Conservation (phyloP, 345 rosid species). For the Aurinia saxatilis region DNA sequence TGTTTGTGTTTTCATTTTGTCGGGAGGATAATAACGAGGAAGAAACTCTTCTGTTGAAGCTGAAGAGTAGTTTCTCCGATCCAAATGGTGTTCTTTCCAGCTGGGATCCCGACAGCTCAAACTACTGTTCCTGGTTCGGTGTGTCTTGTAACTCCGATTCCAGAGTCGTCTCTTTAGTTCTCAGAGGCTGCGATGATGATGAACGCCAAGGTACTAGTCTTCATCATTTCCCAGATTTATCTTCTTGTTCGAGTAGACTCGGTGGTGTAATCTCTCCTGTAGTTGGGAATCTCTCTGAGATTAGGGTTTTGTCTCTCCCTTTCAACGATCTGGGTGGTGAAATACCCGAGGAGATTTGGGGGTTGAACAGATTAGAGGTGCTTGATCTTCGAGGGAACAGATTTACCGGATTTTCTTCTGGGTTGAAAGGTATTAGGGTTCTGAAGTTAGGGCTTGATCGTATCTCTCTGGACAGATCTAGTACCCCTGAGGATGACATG, state of each 20-base stretch:
- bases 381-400: constrained; percentile 46
- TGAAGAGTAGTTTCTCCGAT: constrained; percentile 38
- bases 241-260: constrained; percentile 22
- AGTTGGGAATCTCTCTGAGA: constrained; percentile 31
- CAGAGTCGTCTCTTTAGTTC: constrained; percentile 30
- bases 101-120: constrained; percentile 26
- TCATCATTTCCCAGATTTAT: constrained; percentile 12
- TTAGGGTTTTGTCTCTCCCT: constrained; percentile 43
- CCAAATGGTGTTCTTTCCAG: constrained; percentile 38
- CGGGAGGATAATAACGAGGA: constrained; percentile 9
- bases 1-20: constrained; percentile 19
- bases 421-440: constrained; percentile 29
- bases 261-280: constrained; percentile 34
- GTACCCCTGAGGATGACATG: constrained; percentile 26
- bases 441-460: constrained; percentile 32
- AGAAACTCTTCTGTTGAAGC: constrained; percentile 27
- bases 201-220: not conserved
- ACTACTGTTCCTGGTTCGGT: constrained; percentile 46
- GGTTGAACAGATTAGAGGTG: constrained; percentile 29
- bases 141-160: constrained; percentile 39
- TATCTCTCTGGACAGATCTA: constrained; percentile 20
- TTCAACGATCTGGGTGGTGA: constrained; percentile 39
- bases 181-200: constrained; percentile 28
- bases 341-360: constrained; percentile 39
- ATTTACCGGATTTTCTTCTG: constrained; percentile 25